Evolutionary conservation across 257 asterid genomes (phyloP).

Genomic region (Salvia rosmarinus): DNA sequence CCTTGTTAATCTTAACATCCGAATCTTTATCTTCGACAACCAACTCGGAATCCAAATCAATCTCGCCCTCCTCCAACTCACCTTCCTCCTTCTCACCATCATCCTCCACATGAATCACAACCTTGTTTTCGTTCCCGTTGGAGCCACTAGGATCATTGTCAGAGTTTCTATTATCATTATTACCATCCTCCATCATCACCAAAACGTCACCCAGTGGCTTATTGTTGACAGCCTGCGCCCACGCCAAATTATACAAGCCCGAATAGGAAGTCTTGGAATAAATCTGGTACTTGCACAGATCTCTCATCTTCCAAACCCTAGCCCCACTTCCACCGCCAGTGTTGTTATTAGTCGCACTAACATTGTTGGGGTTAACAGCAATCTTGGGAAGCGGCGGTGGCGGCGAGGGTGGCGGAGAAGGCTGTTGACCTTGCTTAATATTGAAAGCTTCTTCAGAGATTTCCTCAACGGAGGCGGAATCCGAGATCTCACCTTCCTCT

Average conservation of each 20-base stretch:
- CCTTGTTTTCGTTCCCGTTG: constrained; percentile 37
- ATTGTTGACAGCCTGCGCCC: constrained; percentile 97
- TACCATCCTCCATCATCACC: constrained; percentile 59
- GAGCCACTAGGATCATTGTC: constrained; percentile 30
- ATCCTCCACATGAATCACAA: constrained; percentile 62
- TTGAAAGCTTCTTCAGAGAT: constrained; percentile 68
- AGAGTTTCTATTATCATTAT: constrained; percentile 35
- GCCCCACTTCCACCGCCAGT: constrained; percentile 44
- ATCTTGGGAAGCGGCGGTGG: constrained; percentile 33
- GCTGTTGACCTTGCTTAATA: constrained; percentile 41
- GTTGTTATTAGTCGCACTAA: constrained; percentile 33
- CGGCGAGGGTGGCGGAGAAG: constrained; percentile 29
- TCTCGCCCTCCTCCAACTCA: constrained; percentile 98
- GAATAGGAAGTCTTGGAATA: constrained; percentile 56
- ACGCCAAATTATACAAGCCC: constrained; percentile 83
- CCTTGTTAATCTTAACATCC: constrained; percentile 31
- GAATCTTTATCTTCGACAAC: constrained; percentile 37
- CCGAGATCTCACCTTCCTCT: constrained; percentile 97
- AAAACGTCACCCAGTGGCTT: constrained; percentile 78
- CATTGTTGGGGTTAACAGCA: constrained; percentile 40
- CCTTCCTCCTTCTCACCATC: constrained; percentile 81
- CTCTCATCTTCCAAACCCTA: constrained; percentile 87
- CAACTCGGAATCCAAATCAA: constrained; percentile 89
- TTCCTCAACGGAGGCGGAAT: constrained; percentile 83
- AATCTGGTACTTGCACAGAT: constrained; percentile 69